Conservation (phyloP, 306 rosid species). For the Pterocarpus macrocarpus region DNA sequence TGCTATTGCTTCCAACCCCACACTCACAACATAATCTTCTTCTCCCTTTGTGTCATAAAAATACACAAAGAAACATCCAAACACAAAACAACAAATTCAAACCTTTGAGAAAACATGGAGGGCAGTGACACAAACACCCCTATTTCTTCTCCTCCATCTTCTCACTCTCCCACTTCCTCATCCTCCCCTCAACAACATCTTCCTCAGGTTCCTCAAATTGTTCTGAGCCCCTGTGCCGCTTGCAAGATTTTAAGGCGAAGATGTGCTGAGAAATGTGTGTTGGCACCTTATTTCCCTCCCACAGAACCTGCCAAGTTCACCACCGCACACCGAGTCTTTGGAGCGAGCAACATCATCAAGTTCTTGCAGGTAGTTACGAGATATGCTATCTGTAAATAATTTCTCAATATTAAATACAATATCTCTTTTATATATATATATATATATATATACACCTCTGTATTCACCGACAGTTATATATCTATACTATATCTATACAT, state of each 20-base stretch:
- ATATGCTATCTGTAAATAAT: no score
- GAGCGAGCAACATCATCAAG: slow-evolving; percentile 97
- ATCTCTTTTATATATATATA: no score
- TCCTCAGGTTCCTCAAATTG: slow-evolving; percentile 37
- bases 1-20: slow-evolving; percentile 44
- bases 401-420: no score
- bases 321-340: slow-evolving; percentile 89
- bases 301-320: slow-evolving; percentile 91
- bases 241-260: slow-evolving; percentile 86
- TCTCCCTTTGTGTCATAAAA: not conserved
- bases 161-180: slow-evolving; percentile 53
- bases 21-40: slow-evolving; percentile 16
- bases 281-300: slow-evolving; percentile 97
- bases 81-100: slow-evolving; percentile 34
- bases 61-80: slow-evolving; percentile 1
- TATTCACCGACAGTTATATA: no score
- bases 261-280: slow-evolving; percentile 85
- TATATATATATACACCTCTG: no score
- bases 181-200: slow-evolving; percentile 45
- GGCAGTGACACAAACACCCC: slow-evolving; percentile 51
- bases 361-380: slow-evolving; percentile 75
- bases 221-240: slow-evolving; percentile 91
- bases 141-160: slow-evolving; percentile 44
- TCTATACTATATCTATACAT: no score
- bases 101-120: slow-evolving; percentile 49